phyloP scores from a whole-genome alignment of 306 rosid genomes.

The Cajanus cajan region DNA sequence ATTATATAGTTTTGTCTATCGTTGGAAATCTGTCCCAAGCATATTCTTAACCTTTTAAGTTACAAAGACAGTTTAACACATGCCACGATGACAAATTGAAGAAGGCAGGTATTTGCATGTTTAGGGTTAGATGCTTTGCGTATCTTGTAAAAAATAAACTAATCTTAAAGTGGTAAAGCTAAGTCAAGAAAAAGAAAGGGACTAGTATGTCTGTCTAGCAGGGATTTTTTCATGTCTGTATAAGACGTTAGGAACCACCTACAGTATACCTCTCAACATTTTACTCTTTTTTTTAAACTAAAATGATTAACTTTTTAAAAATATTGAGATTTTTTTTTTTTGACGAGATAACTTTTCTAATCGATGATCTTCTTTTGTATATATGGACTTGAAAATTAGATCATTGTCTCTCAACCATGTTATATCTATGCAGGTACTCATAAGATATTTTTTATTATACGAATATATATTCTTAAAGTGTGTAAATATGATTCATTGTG shows the following conservation, averaged over 20 bases:
- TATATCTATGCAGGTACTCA: no score
- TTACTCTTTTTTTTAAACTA: no score
- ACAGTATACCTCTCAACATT: neutral
- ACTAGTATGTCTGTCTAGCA: neutral
- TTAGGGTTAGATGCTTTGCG: conserved; percentile 30
- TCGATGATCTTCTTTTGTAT: no score
- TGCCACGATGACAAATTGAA: conserved; percentile 25
- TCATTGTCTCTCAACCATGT: no score
- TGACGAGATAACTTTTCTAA: no score
- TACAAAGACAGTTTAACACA: neutral
- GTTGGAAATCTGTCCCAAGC: neutral
- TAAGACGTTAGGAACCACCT: conserved; percentile 13
- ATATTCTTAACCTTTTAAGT: conserved; percentile 29
- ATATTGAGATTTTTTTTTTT: no score
- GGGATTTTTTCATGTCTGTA: neutral
- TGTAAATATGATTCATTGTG: no score
- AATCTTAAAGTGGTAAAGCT: neutral
- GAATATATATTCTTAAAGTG: no score
- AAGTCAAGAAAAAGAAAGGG: neutral
- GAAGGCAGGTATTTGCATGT: conserved; percentile 24
- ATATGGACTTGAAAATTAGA: no score
- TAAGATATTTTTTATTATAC: no score
- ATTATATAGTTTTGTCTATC: no score
- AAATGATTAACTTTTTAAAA: no score
- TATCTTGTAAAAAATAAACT: neutral